Evolutionary conservation across 257 asterid species (phyloP), one percentile per base, ranked within the genome.

Genomic region (Primulina eburnea): DNA sequence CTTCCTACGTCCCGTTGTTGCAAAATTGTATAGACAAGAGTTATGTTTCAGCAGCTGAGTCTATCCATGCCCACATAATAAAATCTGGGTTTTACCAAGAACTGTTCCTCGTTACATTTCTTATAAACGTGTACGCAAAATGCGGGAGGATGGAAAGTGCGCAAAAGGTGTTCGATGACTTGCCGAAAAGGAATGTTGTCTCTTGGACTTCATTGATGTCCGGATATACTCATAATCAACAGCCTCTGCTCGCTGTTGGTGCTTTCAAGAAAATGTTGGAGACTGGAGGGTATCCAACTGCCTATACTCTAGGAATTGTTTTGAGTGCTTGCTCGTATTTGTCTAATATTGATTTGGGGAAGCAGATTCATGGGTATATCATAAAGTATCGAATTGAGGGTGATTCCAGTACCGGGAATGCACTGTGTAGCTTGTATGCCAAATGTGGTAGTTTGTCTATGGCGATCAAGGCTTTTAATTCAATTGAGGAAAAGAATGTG

Each of bases 131-230:
- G 0, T 92, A 92, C 72, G 90, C 84, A 1, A 92, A 86, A 81
- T 85, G 93, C 60, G 89, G 94, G 66, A 28, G 34, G 8, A 80
- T 89, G 88, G 89, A 60, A 24, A 38, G 67, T 77, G 97, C 97
- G 6, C 79, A 79, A 32, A 90, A 63, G 78, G 78, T 90, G 62
- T 90, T 92, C 52, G 95, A 88, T 66, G 81, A 74, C 76, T 65
- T 90, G 83, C 83, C 94, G 2, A 56, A 65, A 17, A 79, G 94
- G 81, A 92, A 90, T 73, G 90, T 83, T 40, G 93, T 92, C 59
- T 80, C 95, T 0, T 92, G 98, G 98, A 90, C 97, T 32, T 82
- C 97, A 0, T 65, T 92, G 84, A 87, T 92, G 89, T 77, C 95
- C 11, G 94, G 98, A 21, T 85, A 92, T 69, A 79, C 86, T 50